phyloP scores from a whole-genome alignment of 106 monocot genomes.

The Dioscorea dumetorum region DNA sequence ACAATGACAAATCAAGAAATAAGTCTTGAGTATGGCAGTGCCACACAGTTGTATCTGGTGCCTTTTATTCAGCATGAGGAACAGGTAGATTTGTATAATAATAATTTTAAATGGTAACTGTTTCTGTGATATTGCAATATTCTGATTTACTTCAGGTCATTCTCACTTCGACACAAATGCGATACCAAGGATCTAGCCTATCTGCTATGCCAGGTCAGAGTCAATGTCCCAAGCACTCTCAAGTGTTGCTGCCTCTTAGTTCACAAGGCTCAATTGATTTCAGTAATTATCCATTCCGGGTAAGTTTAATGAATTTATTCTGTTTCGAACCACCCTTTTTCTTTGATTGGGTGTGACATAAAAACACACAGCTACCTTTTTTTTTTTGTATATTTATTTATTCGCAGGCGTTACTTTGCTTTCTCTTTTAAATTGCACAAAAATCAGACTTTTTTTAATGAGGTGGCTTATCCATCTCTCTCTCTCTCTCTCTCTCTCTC shows the following conservation, averaged over 20 bases:
- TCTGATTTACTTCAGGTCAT: constrained; percentile 41
- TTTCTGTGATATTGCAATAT: constrained; percentile 4
- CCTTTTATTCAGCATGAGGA: constrained; percentile 81
- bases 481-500: no score
- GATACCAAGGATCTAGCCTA: constrained; percentile 40
- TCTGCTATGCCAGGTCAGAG: constrained; percentile 13
- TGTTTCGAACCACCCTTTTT: no score
- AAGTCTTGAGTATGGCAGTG: constrained; percentile 93
- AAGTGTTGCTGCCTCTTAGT: constrained; percentile 71
- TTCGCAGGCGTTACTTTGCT: no score
- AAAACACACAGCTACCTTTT: not conserved
- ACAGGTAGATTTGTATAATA: constrained; percentile 33
- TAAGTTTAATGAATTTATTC: constrained; percentile 16
- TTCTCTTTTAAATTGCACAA: no score
- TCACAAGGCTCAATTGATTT: constrained; percentile 76
- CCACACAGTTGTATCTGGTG: constrained; percentile 83
- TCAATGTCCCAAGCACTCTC: constrained; percentile 41
- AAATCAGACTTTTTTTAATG: no score
- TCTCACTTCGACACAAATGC: constrained; percentile 66
- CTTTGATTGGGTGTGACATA: no score
- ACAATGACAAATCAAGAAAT: constrained; percentile 33
- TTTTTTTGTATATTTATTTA: no score
- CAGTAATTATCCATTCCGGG: constrained; percentile 79
- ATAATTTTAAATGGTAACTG: not conserved
- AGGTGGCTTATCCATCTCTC: no score